Conservation (phyloP, 441 rosid species). For the Erysimum cheiri region DNA sequence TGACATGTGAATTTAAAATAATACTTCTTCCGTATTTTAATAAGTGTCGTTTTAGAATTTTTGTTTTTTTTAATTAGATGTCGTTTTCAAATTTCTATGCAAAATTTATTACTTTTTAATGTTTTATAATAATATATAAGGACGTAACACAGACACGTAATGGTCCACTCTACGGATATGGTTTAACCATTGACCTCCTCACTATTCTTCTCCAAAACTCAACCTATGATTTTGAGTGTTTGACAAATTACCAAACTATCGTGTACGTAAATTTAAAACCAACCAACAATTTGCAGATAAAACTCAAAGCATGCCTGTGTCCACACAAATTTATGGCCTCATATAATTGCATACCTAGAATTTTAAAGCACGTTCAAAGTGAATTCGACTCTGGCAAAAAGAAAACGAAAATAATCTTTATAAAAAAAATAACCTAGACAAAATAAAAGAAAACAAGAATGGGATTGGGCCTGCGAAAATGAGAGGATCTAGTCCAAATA, state of each 20-base stretch:
- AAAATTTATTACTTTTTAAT: too few relatives aligned
- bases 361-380: not conserved
- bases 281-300: constrained; percentile 19
- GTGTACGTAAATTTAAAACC: constrained; percentile 16
- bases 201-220: constrained; percentile 19
- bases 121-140: constrained; percentile 11
- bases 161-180: constrained; percentile 12
- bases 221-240: constrained; percentile 18
- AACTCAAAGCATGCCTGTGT: constrained; percentile 21
- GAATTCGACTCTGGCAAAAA: not conserved
- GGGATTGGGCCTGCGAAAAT: not conserved
- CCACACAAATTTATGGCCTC: constrained; percentile 17
- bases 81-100: too few relatives aligned
- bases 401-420: not conserved
- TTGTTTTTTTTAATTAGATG: too few relatives aligned
- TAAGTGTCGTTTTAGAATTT: too few relatives aligned
- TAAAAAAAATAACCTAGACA: not conserved
- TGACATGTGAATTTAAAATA: not conserved
- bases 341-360: not conserved
- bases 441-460: not conserved
- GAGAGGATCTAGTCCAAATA: constrained; percentile 3
- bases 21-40: too few relatives aligned
- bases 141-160: constrained; percentile 31
- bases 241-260: constrained; percentile 22
- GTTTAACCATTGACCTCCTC: constrained; percentile 17